Conservation (phyloP, 345 rosid species). For the Euphorbia tirucalli region DNA sequence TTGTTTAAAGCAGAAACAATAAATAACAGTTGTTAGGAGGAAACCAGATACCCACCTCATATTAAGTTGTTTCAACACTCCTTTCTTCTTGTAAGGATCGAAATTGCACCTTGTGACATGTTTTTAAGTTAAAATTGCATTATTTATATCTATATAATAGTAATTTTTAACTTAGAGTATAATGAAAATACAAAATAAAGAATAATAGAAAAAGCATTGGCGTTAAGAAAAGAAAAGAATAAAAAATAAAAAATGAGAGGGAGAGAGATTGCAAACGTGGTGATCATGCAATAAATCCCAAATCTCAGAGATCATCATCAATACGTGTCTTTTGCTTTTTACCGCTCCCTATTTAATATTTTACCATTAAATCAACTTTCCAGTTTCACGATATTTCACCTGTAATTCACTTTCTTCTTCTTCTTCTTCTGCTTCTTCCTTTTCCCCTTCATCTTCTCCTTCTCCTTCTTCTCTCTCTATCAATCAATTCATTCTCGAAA, state of each 20-base stretch:
- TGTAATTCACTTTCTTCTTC: neutral
- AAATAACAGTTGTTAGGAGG: too few species aligned
- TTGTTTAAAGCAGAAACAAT: too few species aligned
- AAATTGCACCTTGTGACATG: too few species aligned
- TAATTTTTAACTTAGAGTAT: too few species aligned
- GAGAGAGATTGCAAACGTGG: neutral
- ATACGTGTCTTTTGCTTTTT: neutral
- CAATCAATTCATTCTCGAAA: conserved; percentile 3
- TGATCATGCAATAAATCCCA: conserved; percentile 15
- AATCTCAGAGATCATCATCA: neutral
- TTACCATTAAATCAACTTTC: neutral
- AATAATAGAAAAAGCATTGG: neutral
- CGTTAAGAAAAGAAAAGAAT: neutral
- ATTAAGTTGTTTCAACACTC: too few species aligned
- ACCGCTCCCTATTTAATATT: conserved; percentile 4
- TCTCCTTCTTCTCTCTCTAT: neutral
- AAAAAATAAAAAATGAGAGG: neutral
- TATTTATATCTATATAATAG: too few species aligned
- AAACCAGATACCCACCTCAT: too few species aligned
- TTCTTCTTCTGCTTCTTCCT: too few species aligned
- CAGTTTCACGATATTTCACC: conserved; percentile 13
- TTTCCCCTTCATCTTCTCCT: neutral
- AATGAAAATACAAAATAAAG: too few species aligned
- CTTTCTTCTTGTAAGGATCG: too few species aligned
- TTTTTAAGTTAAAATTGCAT: too few species aligned